Evolutionary conservation across 768 basidiomycete species (phyloP), one percentile per base, ranked within the genome.

Genomic region (Suillus americanus): DNA sequence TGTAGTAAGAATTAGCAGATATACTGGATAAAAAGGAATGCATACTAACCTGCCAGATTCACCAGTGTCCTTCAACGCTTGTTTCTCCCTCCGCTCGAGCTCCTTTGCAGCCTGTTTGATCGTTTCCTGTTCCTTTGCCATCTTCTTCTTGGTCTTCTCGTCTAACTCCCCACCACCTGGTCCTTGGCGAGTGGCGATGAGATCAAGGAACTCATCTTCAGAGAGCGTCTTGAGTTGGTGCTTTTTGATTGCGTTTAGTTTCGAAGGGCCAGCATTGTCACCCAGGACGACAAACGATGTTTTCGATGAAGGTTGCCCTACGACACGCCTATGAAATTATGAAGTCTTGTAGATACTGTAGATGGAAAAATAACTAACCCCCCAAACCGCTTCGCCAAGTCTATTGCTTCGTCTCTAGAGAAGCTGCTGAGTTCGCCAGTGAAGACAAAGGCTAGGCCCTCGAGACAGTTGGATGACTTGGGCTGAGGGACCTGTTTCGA

Each of bases 231-330:
- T 81, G 25, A 97, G 78, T 2, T 81, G 82, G 68, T 94, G 87
- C 74, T 93, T 92, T 78, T 91, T 84, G 75, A 99, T 95, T 14
- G 89, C 87, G 3, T 85, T 84, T n/a, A 99, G 79, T 73, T 99
- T 99, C 60, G 87, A 85, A 0, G 91, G 90, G 0, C 97, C 97
- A 0, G 97, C 95, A 59, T 91, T 88, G 38, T 87, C 84, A 0
- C 97, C 97, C 0, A 99, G 78, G 18, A 99, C 85, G 59, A 99
- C 95, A 70, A 85, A 99, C 43, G 88, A 87, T 0, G 97, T 99
- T 70, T 90, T 94, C 46, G 89, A 87, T 0, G 97, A 99, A 0
- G 96, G 97, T 35, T 93, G 91, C 3, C 84, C 81, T 0, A 92
- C 91, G 5, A 97, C 94, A 35, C 92, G 91, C 3, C 97, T 97